A percentile compares a stretch with the other conserved stretches of the same genome.
These are phyloP conservation scores for Fomitiporia mediterranea DNA, from an alignment of 1,284 basidiomycete species.

Conservation along the genomic window DNA sequence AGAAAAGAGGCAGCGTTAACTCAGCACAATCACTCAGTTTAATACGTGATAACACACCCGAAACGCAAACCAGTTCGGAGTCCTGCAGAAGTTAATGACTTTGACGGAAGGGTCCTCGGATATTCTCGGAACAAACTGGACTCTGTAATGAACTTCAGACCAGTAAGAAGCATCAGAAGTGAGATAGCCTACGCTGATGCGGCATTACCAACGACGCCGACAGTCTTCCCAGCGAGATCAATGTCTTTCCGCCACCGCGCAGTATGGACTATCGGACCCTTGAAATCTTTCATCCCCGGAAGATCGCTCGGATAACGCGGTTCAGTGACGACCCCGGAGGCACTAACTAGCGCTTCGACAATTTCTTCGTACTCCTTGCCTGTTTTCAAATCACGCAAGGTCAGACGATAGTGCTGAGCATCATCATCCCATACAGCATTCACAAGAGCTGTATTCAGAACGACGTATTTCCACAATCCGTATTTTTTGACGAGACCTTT, in stretches of 20 bases:
- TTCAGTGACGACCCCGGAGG: constrained; percentile 29
- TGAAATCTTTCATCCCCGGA: constrained; percentile 41
- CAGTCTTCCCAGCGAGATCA: constrained; percentile 45
- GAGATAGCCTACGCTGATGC: constrained; percentile 50
- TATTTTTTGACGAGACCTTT: constrained; percentile 41
- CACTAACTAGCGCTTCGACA: constrained; percentile 25
- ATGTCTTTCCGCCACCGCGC: constrained; percentile 54
- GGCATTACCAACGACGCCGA: constrained; percentile 63
- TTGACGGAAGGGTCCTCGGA: constrained; percentile 41
- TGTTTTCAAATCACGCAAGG: constrained; percentile 32
- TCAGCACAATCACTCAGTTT: no score
- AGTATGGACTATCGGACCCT: constrained; percentile 51
- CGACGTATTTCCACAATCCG: constrained; percentile 32
- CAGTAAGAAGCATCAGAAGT: constrained; percentile 11
- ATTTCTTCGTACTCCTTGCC: constrained; percentile 15
- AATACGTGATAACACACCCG: constrained; percentile 33
- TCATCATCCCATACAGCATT: constrained; percentile 43
- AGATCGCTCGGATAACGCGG: constrained; percentile 44
- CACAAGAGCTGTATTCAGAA: constrained; percentile 38
- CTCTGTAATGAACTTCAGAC: constrained; percentile 34
- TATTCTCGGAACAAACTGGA: constrained; percentile 49
- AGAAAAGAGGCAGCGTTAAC: no score
- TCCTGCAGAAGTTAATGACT: constrained; percentile 50
- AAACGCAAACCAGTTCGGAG: constrained; percentile 41
- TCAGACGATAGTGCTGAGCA: constrained; percentile 36